Evolutionary conservation across 441 rosid species (phyloP), one percentile per base, ranked within the genome.

Genomic region (Capsella rubella): DNA sequence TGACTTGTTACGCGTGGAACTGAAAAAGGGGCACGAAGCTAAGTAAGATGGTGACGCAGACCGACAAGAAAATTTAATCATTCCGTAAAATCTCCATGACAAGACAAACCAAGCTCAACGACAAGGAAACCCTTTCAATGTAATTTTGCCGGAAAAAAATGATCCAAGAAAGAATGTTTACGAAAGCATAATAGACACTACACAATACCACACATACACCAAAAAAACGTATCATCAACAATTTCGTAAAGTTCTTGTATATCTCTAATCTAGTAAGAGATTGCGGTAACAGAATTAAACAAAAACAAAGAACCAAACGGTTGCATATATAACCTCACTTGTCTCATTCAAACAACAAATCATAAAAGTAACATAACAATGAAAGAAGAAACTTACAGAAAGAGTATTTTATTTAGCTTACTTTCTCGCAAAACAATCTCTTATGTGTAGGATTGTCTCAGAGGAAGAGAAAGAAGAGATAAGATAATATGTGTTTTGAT

Each of bases 361-460:
- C 8, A 25, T 32, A 3, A n/a, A 25, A 25, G 59, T 32, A 49
- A 56, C 18, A 27, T 8, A 18, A 29, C 0, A 4, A 61, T 12
- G 3, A 0, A 73, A 72, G 61, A 34, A 54, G 50, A 73, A 45
- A 73, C 50, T 64, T 54, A 64, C 71, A 62, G 46, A 62, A 40
- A 62, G 50, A 27, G 59, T 49, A 6, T 1, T 27, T 9, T 3
- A 9, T 63, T 63, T 59, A 21, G 46, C 45, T 35, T 25, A 25
- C 29, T 49, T 31, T 35, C 18, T 51, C 47, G 37, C 34, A 34
- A 52, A 53, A 62, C 28, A 64, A 63, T 40, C 47, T 54, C 21
- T 25, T 37, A 46, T 15, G 8, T 52, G 5, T 21, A 2, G 59
- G 32, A 5, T 29, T 63, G 62, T 63, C 47, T 63, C 16, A 72